Base-by-base conservation (phyloP, 768 basidiomycete species). In the Thelephora aurantiotincta region DNA sequence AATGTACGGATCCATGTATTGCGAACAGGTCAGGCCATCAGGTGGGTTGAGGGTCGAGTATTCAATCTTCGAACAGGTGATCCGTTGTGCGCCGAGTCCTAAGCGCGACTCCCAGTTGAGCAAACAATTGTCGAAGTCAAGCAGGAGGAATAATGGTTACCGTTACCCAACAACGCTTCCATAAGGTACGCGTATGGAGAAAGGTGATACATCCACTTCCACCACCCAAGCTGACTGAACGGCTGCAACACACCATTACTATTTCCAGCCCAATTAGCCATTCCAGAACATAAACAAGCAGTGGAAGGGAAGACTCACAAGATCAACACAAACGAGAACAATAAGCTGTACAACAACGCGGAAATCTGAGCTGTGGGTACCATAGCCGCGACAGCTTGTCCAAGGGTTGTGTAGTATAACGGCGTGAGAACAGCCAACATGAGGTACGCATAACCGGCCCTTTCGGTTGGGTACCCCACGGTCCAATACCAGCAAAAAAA, bases 401-500 rank as follows among this genome's bases (percentile, higher is more conserved):
- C 77, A 46, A 82, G 69, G 0, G 74, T 73, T 11, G 78, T 78
- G 54, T 76, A 80, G 53, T 78, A 83, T 0, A 75, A 30, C 5
- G 79, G 75, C 56, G 72, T 80, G 19, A 77, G 52, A 22, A 82
- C 52, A 16, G 66, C 70, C 20, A 77, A 51, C 54, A 76, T 62
- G 5, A 82, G 67, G 56, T 68, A 80, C 2, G 73, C 74, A 55
- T 74, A 81, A n/a, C 71, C 81, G 3, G 69, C 78, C 34, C 79
- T 63, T 11, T 67, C 65, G 1, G 60, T 63, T 7, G 67, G 65
- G 55, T 77, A 78, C 0, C 80, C 80, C 44, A 81, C 75, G 4
- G 79, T 78, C 75, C 75, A 82, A 60, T 71, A 83, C 80, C 80
- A 84, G 54, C 71, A 74, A 46, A 80, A 54, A 64, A 74, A 85